These are phyloP conservation scores for Megacollybia platyphylla DNA, from an alignment of 1,284 basidiomycete species.

Conservation along the genomic window DNA sequence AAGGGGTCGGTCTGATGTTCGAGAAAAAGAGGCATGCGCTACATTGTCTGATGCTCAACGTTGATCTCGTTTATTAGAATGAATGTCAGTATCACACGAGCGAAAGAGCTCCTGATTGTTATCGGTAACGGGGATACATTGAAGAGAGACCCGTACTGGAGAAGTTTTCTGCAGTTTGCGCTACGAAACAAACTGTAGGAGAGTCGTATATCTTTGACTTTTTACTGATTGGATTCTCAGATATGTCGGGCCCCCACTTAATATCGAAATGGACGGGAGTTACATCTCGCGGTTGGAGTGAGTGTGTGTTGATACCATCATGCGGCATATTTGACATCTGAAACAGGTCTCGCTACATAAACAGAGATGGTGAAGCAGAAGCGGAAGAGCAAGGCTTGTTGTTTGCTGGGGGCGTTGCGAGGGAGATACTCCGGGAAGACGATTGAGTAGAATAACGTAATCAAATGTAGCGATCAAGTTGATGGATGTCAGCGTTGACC, in stretches of 20 bases:
- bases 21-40: slow-evolving; percentile 26
- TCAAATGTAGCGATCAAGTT: no score
- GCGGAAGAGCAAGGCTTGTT: slow-evolving; percentile 20
- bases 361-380: slow-evolving; percentile 5
- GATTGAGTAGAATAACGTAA: not conserved
- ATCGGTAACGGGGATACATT: slow-evolving; percentile 27
- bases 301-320: slow-evolving; percentile 7
- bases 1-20: slow-evolving; percentile 27
- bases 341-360: slow-evolving; percentile 6
- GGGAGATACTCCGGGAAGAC: slow-evolving; percentile 22
- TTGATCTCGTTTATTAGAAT: slow-evolving; percentile 16
- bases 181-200: slow-evolving; percentile 27
- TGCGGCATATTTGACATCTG: not conserved
- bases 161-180: slow-evolving; percentile 29
- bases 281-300: slow-evolving; percentile 33
- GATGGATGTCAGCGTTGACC: no score
- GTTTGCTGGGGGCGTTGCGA: slow-evolving; percentile 21
- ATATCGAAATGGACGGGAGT: slow-evolving; percentile 27
- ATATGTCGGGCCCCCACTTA: slow-evolving; percentile 25
- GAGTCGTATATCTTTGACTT: not conserved
- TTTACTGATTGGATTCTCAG: slow-evolving; percentile 10
- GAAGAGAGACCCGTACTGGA: slow-evolving; percentile 31
- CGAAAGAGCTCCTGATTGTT: slow-evolving; percentile 30
- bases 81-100: slow-evolving; percentile 36
- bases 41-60: not conserved